Evolutionary conservation across 768 basidiomycete genomes (phyloP).

Genomic region (Ephemerocybe angulata): DNA sequence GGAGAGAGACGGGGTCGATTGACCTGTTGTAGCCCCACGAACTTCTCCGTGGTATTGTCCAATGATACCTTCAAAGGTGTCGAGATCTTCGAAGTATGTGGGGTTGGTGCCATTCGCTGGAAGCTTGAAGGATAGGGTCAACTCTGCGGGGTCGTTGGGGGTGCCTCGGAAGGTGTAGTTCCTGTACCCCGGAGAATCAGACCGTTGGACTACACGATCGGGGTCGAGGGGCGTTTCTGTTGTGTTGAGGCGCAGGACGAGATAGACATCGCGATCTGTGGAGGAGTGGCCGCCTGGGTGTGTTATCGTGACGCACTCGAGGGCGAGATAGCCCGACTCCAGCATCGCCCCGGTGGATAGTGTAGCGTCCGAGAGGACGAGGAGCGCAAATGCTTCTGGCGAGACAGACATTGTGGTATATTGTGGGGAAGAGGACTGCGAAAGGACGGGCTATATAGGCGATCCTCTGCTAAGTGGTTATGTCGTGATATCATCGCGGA

Average conservation of each 20-base stretch:
- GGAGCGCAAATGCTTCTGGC: constrained; percentile 53
- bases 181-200: constrained; percentile 32
- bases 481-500: neutral
- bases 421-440: neutral
- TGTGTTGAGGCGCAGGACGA: constrained; percentile 54
- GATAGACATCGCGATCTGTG: constrained; percentile 56
- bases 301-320: constrained; percentile 61
- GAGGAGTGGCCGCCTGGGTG: constrained; percentile 28
- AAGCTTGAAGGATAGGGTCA: constrained; percentile 33
- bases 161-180: constrained; percentile 44
- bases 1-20: neutral
- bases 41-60: constrained; percentile 57
- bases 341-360: constrained; percentile 30
- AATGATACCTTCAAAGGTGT: constrained; percentile 63
- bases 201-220: constrained; percentile 39
- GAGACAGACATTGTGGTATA: constrained; percentile 1
- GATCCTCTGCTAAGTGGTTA: neutral
- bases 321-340: constrained; percentile 44
- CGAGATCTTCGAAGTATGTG: constrained; percentile 50
- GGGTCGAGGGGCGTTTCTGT: constrained; percentile 65
- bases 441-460: neutral
- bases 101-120: constrained; percentile 22
- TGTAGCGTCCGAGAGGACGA: constrained; percentile 48
- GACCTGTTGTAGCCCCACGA: constrained; percentile 16
- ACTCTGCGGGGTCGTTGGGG: constrained; percentile 32